Base-by-base conservation (phyloP, 768 basidiomycete species). In the Rhizopogon vinicolor region DNA sequence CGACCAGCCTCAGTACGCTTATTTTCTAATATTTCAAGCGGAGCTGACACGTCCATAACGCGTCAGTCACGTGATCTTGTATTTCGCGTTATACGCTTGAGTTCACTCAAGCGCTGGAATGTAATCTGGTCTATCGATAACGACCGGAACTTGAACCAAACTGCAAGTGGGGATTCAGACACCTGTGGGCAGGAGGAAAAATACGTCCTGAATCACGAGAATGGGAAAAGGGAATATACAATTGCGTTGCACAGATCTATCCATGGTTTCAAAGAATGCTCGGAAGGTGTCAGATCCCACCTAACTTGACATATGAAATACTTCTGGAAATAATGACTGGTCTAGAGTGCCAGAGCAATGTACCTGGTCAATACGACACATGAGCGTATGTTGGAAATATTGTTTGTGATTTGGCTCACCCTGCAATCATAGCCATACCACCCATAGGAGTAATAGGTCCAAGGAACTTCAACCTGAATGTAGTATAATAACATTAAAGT, bases 361-460 rank as follows among this genome's bases (percentile, higher is more conserved):
- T 85, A 86, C 57, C 85, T 84, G 58, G n/a, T 14, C 8, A n/a
- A 29, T 58, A 29, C 12, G 28, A 4, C 12, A 45, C 35, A 63
- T 49, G 59, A 59, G 49, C 44, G 19, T 55, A 37, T 51, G 40
- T 29, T 45, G 2, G 28, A 44, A 12, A 51, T 2, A 13, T n/a
- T 29, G 35, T 9, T 7, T 43, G 35, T 28, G 35, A 49, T 46
- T 37, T 39, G 25, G 58, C 83, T 72, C 63, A 87, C 86, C 87
- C 87, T 33, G 81, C 80, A 61, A 87, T 86, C 82, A 86, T 83
- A 1, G 81, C 50, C 18, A 77, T 53, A 3, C 82, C 88, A 2
- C 86, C 87, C 7, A 89, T 60, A 0, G 88, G 87, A 29, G 87
- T 89, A 49, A 86, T 69, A 7, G 85, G 86, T 0, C 86, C 87